Base-by-base conservation (phyloP, 177 flowering plant genomes). In the Vitis hybrid region DNA sequence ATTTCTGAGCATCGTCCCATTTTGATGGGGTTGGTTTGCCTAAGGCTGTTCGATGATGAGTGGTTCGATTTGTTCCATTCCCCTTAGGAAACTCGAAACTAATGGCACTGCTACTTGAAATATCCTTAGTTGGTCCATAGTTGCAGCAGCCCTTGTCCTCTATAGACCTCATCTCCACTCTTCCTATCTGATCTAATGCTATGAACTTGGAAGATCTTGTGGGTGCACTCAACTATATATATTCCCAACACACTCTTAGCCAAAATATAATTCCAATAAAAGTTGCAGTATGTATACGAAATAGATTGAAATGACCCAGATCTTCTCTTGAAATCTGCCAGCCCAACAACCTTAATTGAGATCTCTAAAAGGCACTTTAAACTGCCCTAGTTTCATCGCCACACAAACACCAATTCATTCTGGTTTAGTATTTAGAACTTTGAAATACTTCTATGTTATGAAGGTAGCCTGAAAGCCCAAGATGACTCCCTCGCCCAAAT, bases 1-100 rank as follows among this genome's bases (percentile, higher is more conserved):
- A 95, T 70, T 93, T 93, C 70, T 93, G 97, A 10, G 99, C 99
- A 77, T 95, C 99, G 66, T 95, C 99, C 99, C 99, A 95, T 77
- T 92, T 90, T 1, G 97, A 93, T 48, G 98, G 96, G 5, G 98
- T 82, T 1, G 93, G 96, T 69, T 93, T 93, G 14, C 91, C 94
- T 48, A 89, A 69, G 1, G 87, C 87, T 4, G 79, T 79, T 53
- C 94, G 83, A 60, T 87, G 90, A 70, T 77, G 89, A 39, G 89
- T 76, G 63, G 76, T 52, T 15, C 84, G 84, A 60, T 56, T 78
- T 4, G 64, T 56, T 10, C 81, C 83, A 70, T 82, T 88, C 51
- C 84, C 88, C 76, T 83, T 88, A 51, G 86, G 93, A 76, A 89
- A 90, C 85, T 92, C 97, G 60, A 89, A 90, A 61, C 68, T 77